Conservation (phyloP, 108 stramenopile species). For the Cylindrotheca closterium region DNA sequence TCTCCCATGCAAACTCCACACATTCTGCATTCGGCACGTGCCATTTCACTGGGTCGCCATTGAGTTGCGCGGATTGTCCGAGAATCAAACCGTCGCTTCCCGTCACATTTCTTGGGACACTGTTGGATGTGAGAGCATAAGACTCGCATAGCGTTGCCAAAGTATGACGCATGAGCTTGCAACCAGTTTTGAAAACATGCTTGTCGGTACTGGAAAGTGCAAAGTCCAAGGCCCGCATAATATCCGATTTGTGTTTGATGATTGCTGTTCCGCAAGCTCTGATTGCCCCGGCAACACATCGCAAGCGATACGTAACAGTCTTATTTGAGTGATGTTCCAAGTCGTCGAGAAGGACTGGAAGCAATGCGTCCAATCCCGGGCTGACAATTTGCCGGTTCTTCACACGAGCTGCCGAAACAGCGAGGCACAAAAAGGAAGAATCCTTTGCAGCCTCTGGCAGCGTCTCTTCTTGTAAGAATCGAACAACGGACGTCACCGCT, state of each 20-base stretch:
- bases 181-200: conserved; percentile 80
- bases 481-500: conserved; percentile 59
- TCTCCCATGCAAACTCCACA: conserved; percentile 58
- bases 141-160: conserved; percentile 79
- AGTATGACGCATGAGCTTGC: conserved; percentile 83
- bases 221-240: conserved; percentile 57
- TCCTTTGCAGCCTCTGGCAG: conserved; percentile 81
- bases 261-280: conserved; percentile 60
- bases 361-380: conserved; percentile 75
- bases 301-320: conserved; percentile 72
- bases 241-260: conserved; percentile 46
- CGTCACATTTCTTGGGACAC: conserved; percentile 26
- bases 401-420: conserved; percentile 56
- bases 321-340: conserved; percentile 68
- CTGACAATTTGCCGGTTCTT: conserved; percentile 34
- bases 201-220: conserved; percentile 69
- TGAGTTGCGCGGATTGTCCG: conserved; percentile 51
- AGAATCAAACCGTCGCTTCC: conserved; percentile 12
- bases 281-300: conserved; percentile 82
- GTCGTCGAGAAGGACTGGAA: conserved; percentile 66
- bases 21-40: conserved; percentile 69
- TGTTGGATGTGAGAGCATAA: conserved; percentile 50
- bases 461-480: conserved; percentile 76
- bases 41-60: conserved; percentile 60
- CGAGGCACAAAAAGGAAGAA: conserved; percentile 72